Percentiles rank a stretch among this genome's conserved stretches.
Conservation (phyloP, 495 filamentous ascomycete species). For the Aspergillus diversus region DNA sequence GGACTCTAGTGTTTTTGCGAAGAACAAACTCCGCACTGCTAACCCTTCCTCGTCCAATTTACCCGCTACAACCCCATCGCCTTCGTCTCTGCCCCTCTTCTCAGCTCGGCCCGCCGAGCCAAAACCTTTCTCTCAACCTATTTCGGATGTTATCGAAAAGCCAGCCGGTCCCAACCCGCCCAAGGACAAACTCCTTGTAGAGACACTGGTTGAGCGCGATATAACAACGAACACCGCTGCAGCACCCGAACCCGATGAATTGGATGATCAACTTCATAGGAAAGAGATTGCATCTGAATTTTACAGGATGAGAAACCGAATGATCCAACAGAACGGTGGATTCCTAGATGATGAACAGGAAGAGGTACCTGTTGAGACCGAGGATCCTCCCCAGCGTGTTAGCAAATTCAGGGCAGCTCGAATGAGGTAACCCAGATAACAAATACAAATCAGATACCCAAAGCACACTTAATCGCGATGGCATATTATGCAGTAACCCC, state of each 20-base stretch:
- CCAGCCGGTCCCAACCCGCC: conserved; percentile 39
- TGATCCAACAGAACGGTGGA: conserved; percentile 79
- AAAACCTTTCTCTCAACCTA: conserved; percentile 51
- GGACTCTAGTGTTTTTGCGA: conserved; percentile 16
- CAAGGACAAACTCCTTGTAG: conserved; percentile 59
- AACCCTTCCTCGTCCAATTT: conserved; percentile 24
- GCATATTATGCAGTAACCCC: no score
- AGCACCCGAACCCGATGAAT: conserved; percentile 65
- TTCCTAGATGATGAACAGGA: conserved; percentile 65
- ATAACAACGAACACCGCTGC: conserved; percentile 27
- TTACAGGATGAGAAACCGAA: conserved; percentile 73
- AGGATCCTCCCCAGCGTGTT: conserved; percentile 69
- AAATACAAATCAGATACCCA: conserved; percentile 19
- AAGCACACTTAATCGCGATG: no score
- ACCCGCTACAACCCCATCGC: conserved; percentile 21
- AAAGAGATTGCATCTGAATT: conserved; percentile 82
- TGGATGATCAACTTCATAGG: conserved; percentile 72
- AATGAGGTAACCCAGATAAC: conserved; percentile 46
- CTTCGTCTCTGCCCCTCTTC: conserved; percentile 41
- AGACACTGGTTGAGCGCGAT: conserved; percentile 65
- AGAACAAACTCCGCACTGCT: conserved; percentile 18
- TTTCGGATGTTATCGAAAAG: conserved; percentile 37
- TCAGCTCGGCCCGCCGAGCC: conserved; percentile 48
- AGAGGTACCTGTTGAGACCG: conserved; percentile 59
- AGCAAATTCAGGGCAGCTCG: conserved; percentile 91